Evolutionary conservation across 805 yeast species (phyloP).

Genomic region (Yarrowia sp.): DNA sequence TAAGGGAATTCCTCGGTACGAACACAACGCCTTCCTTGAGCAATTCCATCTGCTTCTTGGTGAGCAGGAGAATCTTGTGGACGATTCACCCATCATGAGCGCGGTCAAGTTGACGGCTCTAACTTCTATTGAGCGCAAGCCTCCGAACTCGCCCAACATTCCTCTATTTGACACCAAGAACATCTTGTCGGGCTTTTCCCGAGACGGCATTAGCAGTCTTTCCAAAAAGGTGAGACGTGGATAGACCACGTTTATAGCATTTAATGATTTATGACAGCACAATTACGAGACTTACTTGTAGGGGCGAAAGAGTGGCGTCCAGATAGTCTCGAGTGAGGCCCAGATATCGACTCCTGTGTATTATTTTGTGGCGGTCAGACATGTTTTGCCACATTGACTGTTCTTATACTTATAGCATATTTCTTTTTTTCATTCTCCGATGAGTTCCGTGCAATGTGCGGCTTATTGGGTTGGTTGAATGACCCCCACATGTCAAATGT

Average conservation of each 20-base stretch:
- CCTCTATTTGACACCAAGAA: constrained; percentile 20
- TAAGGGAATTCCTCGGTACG: constrained; percentile 50
- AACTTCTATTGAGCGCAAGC: background rate
- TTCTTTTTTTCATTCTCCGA: no score
- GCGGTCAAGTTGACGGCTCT: constrained; percentile 12
- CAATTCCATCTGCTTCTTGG: constrained; percentile 41
- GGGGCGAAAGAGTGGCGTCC: no score
- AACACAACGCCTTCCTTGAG: constrained; percentile 42
- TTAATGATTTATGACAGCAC: constrained; percentile 15
- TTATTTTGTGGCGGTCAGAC: no score
- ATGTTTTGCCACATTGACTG: no score
- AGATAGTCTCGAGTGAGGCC: no score
- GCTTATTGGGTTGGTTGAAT: background rate
- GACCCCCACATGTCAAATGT: constrained; percentile 2
- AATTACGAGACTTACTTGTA: no score
- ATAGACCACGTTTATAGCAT: constrained; percentile 4
- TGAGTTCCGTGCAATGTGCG: background rate
- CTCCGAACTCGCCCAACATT: constrained; percentile 10
- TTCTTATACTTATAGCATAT: no score
- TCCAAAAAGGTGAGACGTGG: constrained; percentile 19
- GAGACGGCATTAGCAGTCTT: constrained; percentile 3
- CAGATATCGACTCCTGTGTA: no score
- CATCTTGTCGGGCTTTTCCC: constrained; percentile 10
- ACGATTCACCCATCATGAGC: constrained; percentile 33
- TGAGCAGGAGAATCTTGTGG: constrained; percentile 38